phyloP scores from a whole-genome alignment of 495 filamentous ascomycete species.

The Aeminium ludgeri region DNA sequence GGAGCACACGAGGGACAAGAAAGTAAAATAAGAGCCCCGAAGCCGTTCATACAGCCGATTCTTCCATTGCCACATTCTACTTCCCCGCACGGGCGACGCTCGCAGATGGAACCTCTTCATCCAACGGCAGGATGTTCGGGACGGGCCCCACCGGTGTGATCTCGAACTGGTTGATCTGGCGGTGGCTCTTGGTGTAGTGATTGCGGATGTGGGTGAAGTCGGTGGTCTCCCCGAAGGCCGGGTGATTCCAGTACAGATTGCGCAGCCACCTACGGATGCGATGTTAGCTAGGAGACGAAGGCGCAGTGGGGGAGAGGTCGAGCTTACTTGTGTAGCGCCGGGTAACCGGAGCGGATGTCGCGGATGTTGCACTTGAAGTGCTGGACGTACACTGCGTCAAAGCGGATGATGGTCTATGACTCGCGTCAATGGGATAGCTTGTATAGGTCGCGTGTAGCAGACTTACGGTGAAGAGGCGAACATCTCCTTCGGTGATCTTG shows the following conservation, averaged over 20 bases:
- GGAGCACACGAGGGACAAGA: too few relatives aligned
- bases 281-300: background rate
- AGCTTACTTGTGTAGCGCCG: conserved; percentile 37
- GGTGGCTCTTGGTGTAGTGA: conserved; percentile 55
- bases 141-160: conserved; percentile 52
- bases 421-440: background rate
- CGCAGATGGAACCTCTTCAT: conserved; percentile 43
- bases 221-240: conserved; percentile 45
- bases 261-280: conserved; percentile 35
- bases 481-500: conserved; percentile 61
- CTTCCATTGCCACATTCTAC: background rate
- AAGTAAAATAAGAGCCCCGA: too few relatives aligned
- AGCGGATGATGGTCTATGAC: conserved; percentile 51
- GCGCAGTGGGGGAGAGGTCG: background rate
- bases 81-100: conserved; percentile 21
- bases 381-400: conserved; percentile 80
- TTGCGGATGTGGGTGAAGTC: conserved; percentile 57
- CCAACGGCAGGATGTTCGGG: conserved; percentile 43
- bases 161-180: conserved; percentile 43
- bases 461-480: conserved; percentile 46
- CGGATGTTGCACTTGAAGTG: conserved; percentile 87
- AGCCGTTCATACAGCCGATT: background rate
- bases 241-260: conserved; percentile 49
- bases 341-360: conserved; percentile 65
- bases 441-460: background rate